Evolutionary conservation across 169 alveolate species (phyloP).

Genomic region (Toxoplasma gondii): DNA sequence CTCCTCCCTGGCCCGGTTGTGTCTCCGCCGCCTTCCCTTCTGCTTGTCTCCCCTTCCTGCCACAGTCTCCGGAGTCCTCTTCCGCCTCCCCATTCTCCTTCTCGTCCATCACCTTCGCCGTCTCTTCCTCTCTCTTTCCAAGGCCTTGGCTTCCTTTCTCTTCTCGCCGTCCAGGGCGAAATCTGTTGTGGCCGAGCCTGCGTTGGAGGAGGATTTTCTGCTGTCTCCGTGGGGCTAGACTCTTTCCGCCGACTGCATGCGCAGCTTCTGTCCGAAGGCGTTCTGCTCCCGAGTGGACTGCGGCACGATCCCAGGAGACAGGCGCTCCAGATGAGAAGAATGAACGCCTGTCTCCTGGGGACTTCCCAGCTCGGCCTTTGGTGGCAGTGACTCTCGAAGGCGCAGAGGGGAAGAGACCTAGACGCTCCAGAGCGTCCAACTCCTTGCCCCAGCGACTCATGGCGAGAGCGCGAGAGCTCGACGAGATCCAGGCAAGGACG

Average conservation of each 20-base stretch:
- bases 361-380: background rate
- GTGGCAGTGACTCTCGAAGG: background rate
- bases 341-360: no score
- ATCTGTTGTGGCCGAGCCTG: background rate
- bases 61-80: background rate
- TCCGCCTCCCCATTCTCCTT: slow-evolving; percentile 13
- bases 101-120: background rate
- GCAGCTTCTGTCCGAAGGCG: no score
- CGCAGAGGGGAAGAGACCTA: background rate
- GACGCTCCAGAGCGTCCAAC: slow-evolving; percentile 16
- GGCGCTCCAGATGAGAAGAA: no score
- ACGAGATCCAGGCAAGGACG: background rate
- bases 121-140: background rate
- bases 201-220: background rate
- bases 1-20: no score
- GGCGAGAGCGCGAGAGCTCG: background rate
- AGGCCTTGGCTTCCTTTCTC: background rate
- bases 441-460: slow-evolving; percentile 18
- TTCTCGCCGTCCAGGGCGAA: background rate
- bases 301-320: background rate
- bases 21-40: background rate
- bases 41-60: background rate
- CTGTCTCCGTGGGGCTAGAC: background rate
- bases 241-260: background rate
- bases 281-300: no score